Base-by-base conservation (phyloP, 176 grass and related monocot genomes). In the Pontederia paniculata region DNA sequence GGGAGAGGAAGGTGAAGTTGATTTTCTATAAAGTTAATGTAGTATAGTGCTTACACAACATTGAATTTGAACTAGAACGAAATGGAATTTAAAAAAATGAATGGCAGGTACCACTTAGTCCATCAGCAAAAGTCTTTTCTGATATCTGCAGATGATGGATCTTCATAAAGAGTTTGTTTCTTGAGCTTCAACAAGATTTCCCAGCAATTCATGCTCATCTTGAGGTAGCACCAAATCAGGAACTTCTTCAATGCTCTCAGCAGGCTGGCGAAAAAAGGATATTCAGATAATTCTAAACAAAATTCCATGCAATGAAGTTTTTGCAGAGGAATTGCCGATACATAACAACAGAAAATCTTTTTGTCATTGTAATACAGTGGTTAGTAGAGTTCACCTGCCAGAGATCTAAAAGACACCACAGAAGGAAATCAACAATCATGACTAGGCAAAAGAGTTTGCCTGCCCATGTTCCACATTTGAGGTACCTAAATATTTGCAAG, bases 361-460 rank as follows among this genome's bases (percentile, higher is more conserved):
- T 37, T 37, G 25, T 5, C 25, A 31, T 31, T 1, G 28, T 2
- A 37, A 37, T 6, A 37, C 25, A 31, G 28, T 37, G 28, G 0
- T 37, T 37, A 37, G 3, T 37, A 37, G 1, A 37, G 7, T 37
- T 37, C 28, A 95, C 90, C 82, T 89, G 82, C 69, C 78, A 65
- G 31, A 86, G 76, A 55, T 89, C 82, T 42, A 95, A 65, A 57
- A 95, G 47, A 48, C 67, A 52, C 90, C 85, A 83, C 21, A 89
- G 41, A 1, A 95, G 73, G 58, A 84, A 94, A 68, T 94, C 88
- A 45, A 94, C 55, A 48, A 88, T 77, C 89, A 88, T 88, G 57
- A 95, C 81, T 46, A 94, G 63, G 55, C 84, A 88, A 70, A 94
- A 94, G 22, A 94, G 23, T 49, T 88, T 94, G 28, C 89, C 84